Conservation (phyloP, 495 filamentous ascomycete species). For the Penicillium coprophilum region DNA sequence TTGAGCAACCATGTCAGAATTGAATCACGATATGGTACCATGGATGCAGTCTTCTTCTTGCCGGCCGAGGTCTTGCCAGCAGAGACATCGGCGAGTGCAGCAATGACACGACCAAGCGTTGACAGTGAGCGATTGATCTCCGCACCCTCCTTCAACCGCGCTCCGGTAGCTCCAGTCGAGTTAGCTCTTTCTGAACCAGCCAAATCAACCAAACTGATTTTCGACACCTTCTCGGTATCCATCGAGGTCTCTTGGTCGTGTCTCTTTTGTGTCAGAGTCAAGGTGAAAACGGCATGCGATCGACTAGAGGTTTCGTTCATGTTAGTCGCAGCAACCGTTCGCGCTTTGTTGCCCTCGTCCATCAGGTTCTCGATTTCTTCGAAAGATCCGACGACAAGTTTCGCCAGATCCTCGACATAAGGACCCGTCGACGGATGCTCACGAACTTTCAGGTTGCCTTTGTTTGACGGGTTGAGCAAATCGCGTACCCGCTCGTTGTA, state of each 20-base stretch:
- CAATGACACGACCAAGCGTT: conserved; percentile 96
- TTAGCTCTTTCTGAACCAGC: conserved; percentile 96
- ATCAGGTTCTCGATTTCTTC: conserved; percentile 95
- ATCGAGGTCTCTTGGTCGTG: conserved; percentile 92
- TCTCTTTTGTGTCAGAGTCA: conserved; percentile 91
- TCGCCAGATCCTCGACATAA: conserved; percentile 97
- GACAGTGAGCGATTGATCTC: conserved; percentile 98
- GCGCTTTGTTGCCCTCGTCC: conserved; percentile 98
- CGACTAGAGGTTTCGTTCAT: conserved; percentile 99
- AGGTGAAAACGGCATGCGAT: conserved; percentile 96
- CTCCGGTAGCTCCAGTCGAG: conserved; percentile 93
- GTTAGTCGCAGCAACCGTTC: conserved; percentile 97
- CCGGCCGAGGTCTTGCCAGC: conserved; percentile 61
- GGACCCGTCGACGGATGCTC: conserved; percentile 97
- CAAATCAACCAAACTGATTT: conserved; percentile 96
- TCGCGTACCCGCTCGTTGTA: conserved; percentile 99
- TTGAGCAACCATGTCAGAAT: conserved; percentile 96
- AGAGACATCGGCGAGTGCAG: conserved; percentile 88
- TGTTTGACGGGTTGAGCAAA: conserved; percentile 92
- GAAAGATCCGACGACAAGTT: conserved; percentile 95
- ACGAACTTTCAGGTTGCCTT: conserved; percentile 93
- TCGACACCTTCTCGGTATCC: conserved; percentile 95
- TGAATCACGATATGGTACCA: conserved; percentile 97
- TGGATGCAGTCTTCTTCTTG: conserved; percentile 78
- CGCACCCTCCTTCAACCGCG: conserved; percentile 94